phyloP scores from a whole-genome alignment of 192 early-diverging fungal genomes.

The Backusella psychrophila region DNA sequence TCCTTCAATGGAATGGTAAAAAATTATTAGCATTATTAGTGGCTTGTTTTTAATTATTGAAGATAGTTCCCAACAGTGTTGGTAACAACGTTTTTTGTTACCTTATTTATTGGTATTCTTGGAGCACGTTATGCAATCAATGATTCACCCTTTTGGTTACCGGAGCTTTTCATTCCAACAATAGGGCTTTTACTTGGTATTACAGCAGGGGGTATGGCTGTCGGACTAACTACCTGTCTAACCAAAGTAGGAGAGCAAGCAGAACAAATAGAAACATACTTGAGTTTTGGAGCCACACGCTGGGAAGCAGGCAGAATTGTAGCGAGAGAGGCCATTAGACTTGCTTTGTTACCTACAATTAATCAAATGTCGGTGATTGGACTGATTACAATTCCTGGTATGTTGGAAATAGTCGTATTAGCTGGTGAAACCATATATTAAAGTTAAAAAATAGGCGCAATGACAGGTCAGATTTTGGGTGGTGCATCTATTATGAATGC shows the following conservation, averaged over 20 bases:
- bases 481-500: conserved; percentile 78
- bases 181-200: conserved; percentile 87
- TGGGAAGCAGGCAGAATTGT: conserved; percentile 81
- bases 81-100: conserved; percentile 44
- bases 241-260: conserved; percentile 42
- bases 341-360: conserved; percentile 76
- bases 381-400: conserved; percentile 48
- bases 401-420: background rate
- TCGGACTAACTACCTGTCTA: conserved; percentile 59
- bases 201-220: conserved; percentile 64
- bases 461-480: conserved; percentile 86
- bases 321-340: conserved; percentile 63
- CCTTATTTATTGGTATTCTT: conserved; percentile 52
- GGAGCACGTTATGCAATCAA: conserved; percentile 72
- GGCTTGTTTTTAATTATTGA: background rate
- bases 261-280: conserved; percentile 34
- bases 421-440: background rate
- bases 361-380: conserved; percentile 84
- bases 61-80: conserved; percentile 44
- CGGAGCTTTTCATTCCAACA: conserved; percentile 80
- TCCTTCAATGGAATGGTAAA: conserved; percentile 71
- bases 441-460: conserved; percentile 20
- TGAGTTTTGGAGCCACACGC: conserved; percentile 75
- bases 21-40: background rate
- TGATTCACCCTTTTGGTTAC: conserved; percentile 64